These are phyloP conservation scores for Talaromyces sp. DNA, from an alignment of 2,329 filamentous ascomycete species.

Conservation along the genomic window DNA sequence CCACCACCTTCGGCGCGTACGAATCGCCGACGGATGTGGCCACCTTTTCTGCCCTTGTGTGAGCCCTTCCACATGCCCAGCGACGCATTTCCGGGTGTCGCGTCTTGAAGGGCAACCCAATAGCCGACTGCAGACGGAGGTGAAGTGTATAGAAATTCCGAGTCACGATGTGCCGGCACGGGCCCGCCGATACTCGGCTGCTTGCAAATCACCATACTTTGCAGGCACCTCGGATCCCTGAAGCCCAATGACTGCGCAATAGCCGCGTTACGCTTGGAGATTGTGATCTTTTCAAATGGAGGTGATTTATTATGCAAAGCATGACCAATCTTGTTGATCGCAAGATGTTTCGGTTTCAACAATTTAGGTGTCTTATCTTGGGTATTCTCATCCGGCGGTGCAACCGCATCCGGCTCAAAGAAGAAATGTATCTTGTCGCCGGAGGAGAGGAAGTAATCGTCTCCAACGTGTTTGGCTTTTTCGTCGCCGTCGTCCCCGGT, in stretches of 20 bases:
- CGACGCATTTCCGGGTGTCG: slow-evolving; percentile 80
- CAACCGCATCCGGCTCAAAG: slow-evolving; percentile 91
- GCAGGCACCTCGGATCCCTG: slow-evolving; percentile 69
- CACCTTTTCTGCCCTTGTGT: slow-evolving; percentile 58
- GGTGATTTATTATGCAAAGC: slow-evolving; percentile 66
- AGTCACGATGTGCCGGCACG: slow-evolving; percentile 88
- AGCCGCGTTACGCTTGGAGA: slow-evolving; percentile 48
- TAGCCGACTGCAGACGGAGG: slow-evolving; percentile 88
- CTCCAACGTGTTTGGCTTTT: slow-evolving; percentile 68
- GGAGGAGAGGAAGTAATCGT: slow-evolving; percentile 86
- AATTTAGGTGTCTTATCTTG: slow-evolving; percentile 58
- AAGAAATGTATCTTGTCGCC: slow-evolving; percentile 95
- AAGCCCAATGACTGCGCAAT: slow-evolving; percentile 72
- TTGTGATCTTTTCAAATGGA: slow-evolving; percentile 59
- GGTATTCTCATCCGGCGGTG: slow-evolving; percentile 22
- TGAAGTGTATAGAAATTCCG: slow-evolving; percentile 85
- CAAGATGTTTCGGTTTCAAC: slow-evolving; percentile 71
- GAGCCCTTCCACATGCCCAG: slow-evolving; percentile 80
- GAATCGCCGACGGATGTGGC: slow-evolving; percentile 68
- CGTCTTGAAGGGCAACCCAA: slow-evolving; percentile 96
- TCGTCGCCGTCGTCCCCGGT: slow-evolving; percentile 64
- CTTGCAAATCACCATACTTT: slow-evolving; percentile 99
- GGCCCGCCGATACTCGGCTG: slow-evolving; percentile 92
- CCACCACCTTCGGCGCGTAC: slow-evolving; percentile 52
- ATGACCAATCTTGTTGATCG: slow-evolving; percentile 88